Conservation (phyloP, 352 stramenopile genomes). For the Peronospora tabacina region DNA sequence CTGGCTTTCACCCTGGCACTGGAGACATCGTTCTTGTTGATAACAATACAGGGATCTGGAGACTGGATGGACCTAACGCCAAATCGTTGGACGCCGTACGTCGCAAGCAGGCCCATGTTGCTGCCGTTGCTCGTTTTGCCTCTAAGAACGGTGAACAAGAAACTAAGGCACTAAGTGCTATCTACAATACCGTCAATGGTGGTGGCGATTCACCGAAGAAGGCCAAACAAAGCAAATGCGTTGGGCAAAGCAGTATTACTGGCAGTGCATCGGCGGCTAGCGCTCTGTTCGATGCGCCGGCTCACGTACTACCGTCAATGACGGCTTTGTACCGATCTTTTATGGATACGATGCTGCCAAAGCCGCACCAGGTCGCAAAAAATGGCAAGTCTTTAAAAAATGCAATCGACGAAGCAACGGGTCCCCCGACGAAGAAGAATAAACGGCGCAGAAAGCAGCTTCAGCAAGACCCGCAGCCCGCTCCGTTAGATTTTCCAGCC, state of each 20-base stretch:
- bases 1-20: conserved; percentile 51
- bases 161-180: conserved; percentile 35
- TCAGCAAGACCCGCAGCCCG: conserved; percentile 27
- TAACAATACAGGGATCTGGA: conserved; percentile 47
- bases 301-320: conserved; percentile 79
- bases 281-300: conserved; percentile 68
- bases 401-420: conserved; percentile 2
- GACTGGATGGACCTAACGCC: conserved; percentile 42
- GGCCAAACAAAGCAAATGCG: conserved; percentile 10
- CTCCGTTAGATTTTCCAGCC: conserved; percentile 4
- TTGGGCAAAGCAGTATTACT: conserved; percentile 16
- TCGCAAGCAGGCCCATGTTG: conserved; percentile 30
- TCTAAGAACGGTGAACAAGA: conserved; percentile 26
- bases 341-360: conserved; percentile 83
- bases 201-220: conserved; percentile 17
- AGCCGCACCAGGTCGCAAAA: conserved; percentile 31
- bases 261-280: conserved; percentile 17
- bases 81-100: conserved; percentile 29
- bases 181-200: conserved; percentile 34
- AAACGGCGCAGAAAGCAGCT: conserved; percentile 61
- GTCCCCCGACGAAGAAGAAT: conserved; percentile 42
- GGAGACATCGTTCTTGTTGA: conserved; percentile 58
- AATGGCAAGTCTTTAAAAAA: conserved; percentile 15
- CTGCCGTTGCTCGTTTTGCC: conserved; percentile 11
- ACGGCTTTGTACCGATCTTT: conserved; percentile 77